Evolutionary conservation across 768 basidiomycete genomes (phyloP).

Genomic region (Sistotremastrum niveocremeum): DNA sequence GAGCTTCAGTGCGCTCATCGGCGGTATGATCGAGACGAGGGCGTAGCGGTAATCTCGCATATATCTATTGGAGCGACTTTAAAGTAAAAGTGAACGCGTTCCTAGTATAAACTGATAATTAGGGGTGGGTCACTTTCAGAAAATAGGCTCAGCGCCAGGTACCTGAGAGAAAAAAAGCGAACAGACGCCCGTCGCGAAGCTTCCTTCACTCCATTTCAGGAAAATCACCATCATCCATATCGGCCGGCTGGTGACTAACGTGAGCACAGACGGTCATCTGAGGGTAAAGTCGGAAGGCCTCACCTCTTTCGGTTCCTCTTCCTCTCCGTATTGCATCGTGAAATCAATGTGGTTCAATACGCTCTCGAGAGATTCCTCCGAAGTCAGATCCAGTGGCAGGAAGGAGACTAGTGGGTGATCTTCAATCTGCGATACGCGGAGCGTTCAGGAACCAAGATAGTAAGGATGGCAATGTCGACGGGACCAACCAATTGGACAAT

Average conservation of each 20-base stretch:
- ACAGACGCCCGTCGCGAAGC: too few relatives aligned
- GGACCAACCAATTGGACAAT: slow-evolving; percentile 79
- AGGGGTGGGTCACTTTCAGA: too few relatives aligned
- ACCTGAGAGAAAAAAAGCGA: too few relatives aligned
- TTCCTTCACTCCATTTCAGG: slow-evolving; percentile 45
- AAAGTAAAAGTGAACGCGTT: too few relatives aligned
- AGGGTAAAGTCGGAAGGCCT: slow-evolving; percentile 9
- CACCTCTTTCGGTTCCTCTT: slow-evolving; percentile 94
- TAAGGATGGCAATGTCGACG: background rate
- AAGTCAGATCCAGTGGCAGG: slow-evolving; percentile 83
- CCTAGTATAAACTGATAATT: too few relatives aligned
- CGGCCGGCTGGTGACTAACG: slow-evolving; percentile 48
- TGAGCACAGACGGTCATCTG: slow-evolving; percentile 3
- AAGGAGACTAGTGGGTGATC: slow-evolving; percentile 98
- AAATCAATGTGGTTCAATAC: slow-evolving; percentile 95
- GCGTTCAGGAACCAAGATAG: background rate
- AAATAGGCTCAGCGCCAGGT: too few relatives aligned
- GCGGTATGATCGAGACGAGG: too few relatives aligned
- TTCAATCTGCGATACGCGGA: slow-evolving; percentile 57
- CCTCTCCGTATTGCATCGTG: slow-evolving; percentile 97
- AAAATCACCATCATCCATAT: slow-evolving; percentile 90
- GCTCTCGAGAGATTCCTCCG: slow-evolving; percentile 77
- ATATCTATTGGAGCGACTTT: too few relatives aligned
- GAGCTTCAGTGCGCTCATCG: too few relatives aligned
- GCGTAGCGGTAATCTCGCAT: too few relatives aligned